A percentile compares a stretch with the other conserved stretches of the same genome.
Evolutionary conservation across 2,329 filamentous ascomycete genomes (phyloP).

Genomic region (Fusarium sp.): DNA sequence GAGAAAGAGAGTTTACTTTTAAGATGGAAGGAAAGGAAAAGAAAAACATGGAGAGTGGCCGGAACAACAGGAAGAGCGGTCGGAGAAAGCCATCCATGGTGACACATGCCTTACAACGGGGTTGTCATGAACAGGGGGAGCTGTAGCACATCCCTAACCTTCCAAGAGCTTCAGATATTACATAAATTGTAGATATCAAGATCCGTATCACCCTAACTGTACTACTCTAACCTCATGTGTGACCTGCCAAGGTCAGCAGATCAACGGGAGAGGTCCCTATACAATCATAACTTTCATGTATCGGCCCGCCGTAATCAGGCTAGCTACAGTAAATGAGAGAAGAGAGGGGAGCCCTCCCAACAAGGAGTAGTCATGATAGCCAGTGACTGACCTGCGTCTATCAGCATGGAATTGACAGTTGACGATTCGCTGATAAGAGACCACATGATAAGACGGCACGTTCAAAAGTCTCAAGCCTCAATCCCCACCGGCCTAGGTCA

Average conservation of each 20-base stretch:
- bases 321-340: slow-evolving; percentile 7
- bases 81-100: slow-evolving; percentile 24
- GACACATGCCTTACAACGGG: slow-evolving; percentile 13
- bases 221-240: slow-evolving; percentile 28
- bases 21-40: not conserved
- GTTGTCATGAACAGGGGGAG: slow-evolving; percentile 29
- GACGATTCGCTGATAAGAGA: slow-evolving; percentile 39
- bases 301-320: slow-evolving; percentile 27
- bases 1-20: not conserved
- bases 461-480: slow-evolving; percentile 30
- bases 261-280: slow-evolving; percentile 22
- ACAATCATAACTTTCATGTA: slow-evolving; percentile 33
- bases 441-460: slow-evolving; percentile 38
- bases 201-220: slow-evolving; percentile 2
- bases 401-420: slow-evolving; percentile 13
- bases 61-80: slow-evolving; percentile 34
- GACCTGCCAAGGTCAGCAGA: slow-evolving; percentile 26
- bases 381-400: slow-evolving; percentile 19
- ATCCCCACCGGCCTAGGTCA: slow-evolving; percentile 30
- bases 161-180: slow-evolving; percentile 25
- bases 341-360: slow-evolving; percentile 33
- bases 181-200: slow-evolving; percentile 33
- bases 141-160: slow-evolving; percentile 12
- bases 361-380: slow-evolving; percentile 36
- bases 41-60: slow-evolving; percentile 11